Base-by-base conservation (phyloP, 441 rosid species). In the Viola pubescens region DNA sequence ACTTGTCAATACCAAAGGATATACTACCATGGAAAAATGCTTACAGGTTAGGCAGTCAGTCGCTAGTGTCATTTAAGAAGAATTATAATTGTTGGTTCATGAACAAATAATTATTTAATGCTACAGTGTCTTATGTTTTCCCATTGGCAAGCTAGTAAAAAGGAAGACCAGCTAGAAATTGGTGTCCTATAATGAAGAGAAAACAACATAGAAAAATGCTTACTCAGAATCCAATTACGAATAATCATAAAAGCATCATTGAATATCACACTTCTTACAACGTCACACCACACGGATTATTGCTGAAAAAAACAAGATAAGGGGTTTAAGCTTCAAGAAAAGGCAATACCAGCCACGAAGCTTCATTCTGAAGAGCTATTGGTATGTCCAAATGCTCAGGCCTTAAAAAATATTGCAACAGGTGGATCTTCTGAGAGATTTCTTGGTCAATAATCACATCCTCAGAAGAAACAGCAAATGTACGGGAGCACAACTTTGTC, bases 381-480 rank as follows among this genome's bases (percentile, higher is more conserved):
- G 82, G 82, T 64, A 79, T 82, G 68, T 81, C 83, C 72, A 85
- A 77, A 77, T 77, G 86, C 66, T 80, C 72, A 48, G 87, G 81
- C 73, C 58, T 73, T 76, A 82, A 69, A 60, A 85, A 85, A 41
- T 75, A 76, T 71, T 73, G 81, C 67, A 82, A 64, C 56, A 75
- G 56, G 58, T 69, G 59, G 59, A 82, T 79, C 73, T 78, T 80
- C 57, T 71, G 75, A 19, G 73, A 74, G 59, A 79, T 66, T 63
- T 79, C 84, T 44, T 55, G 67, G 61, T 81, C 84, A 61, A 59
- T 62, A 64, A 70, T 72, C 13, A 62, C 63, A 69, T 79, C 84
- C 67, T 82, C 81, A 4, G 77, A 65, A 52, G 79, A 61, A 39
- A 72, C 68, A 40, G 84, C 74, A 60, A 81, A 76, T 49, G 78